Percentiles rank a stretch among this genome's conserved stretches.
Evolutionary conservation across 805 yeast genomes (phyloP).

Genomic region (Saccharomyces paradoxus): DNA sequence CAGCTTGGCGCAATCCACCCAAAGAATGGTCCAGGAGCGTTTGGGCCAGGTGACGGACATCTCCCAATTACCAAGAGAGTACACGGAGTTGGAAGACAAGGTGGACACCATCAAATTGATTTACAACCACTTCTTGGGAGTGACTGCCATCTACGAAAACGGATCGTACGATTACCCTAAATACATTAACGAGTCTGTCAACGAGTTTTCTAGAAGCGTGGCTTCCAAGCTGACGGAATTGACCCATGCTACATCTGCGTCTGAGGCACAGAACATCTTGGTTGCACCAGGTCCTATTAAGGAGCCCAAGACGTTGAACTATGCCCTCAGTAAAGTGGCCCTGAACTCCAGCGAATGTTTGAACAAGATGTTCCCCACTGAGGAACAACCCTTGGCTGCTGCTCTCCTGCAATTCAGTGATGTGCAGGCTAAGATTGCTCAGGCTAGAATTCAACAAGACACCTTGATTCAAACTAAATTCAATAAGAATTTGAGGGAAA

Average conservation of each 20-base stretch:
- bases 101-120: conserved; percentile 66
- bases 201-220: conserved; percentile 60
- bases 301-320: conserved; percentile 73
- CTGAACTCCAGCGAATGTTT: conserved; percentile 34
- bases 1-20: conserved; percentile 67
- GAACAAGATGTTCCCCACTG: conserved; percentile 27
- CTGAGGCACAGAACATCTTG: conserved; percentile 74
- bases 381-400: conserved; percentile 46
- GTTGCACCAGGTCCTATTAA: conserved; percentile 35
- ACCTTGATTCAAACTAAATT: conserved; percentile 60
- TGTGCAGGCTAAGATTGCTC: conserved; percentile 68
- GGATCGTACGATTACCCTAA: conserved; percentile 83
- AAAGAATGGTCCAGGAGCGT: conserved; percentile 68
- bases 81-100: conserved; percentile 61
- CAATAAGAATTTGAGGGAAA: conserved; percentile 56
- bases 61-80: conserved; percentile 78
- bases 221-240: conserved; percentile 56
- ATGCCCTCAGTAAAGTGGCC: conserved; percentile 73
- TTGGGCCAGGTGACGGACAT: conserved; percentile 76
- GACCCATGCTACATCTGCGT: conserved; percentile 63
- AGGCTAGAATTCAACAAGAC: conserved; percentile 77
- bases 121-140: conserved; percentile 48
- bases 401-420: conserved; percentile 61
- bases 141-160: conserved; percentile 51
- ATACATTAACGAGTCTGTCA: conserved; percentile 62